Evolutionary conservation across 306 rosid genomes (phyloP).

Genomic region (Glycyrrhiza uralensis): DNA sequence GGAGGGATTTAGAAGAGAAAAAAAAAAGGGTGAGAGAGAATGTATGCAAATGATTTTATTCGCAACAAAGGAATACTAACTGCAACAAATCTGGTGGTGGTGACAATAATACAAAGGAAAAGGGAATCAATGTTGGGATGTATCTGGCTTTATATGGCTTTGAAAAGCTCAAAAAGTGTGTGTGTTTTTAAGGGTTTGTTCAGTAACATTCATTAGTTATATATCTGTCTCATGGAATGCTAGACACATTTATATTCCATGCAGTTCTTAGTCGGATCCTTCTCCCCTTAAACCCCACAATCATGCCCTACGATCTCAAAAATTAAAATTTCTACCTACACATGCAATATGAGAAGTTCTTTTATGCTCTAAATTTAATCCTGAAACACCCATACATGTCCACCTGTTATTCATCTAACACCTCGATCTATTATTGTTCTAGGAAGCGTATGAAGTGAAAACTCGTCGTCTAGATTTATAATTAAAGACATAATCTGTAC

Average conservation of each 20-base stretch:
- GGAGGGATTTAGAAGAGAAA: conserved; percentile 51
- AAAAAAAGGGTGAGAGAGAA: no score
- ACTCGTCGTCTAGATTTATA: no score
- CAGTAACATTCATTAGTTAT: conserved; percentile 33
- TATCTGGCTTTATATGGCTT: conserved; percentile 63
- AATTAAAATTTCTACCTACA: background rate
- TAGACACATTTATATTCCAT: conserved; percentile 61
- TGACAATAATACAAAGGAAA: conserved; percentile 63
- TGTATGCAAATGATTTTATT: conserved; percentile 1
- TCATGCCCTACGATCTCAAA: conserved; percentile 26
- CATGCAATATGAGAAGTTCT: background rate
- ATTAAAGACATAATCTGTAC: no score
- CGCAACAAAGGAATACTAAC: background rate
- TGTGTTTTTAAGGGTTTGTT: conserved; percentile 19
- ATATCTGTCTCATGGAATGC: conserved; percentile 57
- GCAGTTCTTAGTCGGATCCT: conserved; percentile 25
- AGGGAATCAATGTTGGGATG: conserved; percentile 91
- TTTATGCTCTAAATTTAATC: background rate
- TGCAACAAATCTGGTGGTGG: conserved; percentile 47
- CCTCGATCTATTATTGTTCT: no score
- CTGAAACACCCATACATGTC: no score
- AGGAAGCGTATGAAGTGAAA: no score
- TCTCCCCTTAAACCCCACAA: conserved; percentile 34
- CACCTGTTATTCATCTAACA: no score
- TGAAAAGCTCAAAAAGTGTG: conserved; percentile 49